A percentile compares a stretch with the other conserved stretches of the same genome.
Conservation (phyloP, 2,329 filamentous ascomycete species). For the Bipolaris cookei region DNA sequence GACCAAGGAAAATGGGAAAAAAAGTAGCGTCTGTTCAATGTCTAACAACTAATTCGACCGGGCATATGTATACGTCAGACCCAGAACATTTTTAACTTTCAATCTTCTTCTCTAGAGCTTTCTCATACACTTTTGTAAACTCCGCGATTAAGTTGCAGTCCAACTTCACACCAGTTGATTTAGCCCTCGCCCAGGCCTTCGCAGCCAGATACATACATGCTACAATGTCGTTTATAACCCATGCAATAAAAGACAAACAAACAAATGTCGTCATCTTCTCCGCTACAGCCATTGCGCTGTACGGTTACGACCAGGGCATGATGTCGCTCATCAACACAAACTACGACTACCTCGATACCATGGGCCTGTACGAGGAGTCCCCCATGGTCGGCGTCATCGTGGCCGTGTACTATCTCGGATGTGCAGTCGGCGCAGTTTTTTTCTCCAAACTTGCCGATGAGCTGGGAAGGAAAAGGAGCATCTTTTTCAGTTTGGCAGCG, state of each 20-base stretch:
- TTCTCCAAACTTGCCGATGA: slow-evolving; percentile 63
- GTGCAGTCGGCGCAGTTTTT: slow-evolving; percentile 62
- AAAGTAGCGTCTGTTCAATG: slow-evolving; percentile 6
- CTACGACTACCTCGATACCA: slow-evolving; percentile 61
- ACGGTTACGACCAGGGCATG: slow-evolving; percentile 60
- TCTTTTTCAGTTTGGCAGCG: slow-evolving; percentile 62
- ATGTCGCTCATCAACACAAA: slow-evolving; percentile 63
- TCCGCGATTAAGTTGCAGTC: too few species aligned
- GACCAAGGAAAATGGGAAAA: slow-evolving; percentile 19
- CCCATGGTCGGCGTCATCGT: slow-evolving; percentile 66
- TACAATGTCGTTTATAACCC: slow-evolving; percentile 12
- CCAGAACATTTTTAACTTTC: not conserved
- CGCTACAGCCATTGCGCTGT: slow-evolving; percentile 61
- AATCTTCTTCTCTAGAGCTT: not conserved
- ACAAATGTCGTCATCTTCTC: slow-evolving; percentile 61
- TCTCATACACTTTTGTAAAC: not conserved
- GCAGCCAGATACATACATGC: not conserved
- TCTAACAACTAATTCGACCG: not conserved
- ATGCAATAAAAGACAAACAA: slow-evolving; percentile 48
- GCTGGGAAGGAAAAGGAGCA: slow-evolving; percentile 61
- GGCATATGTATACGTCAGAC: slow-evolving; percentile 4
- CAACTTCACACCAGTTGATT: too few species aligned
- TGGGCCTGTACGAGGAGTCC: slow-evolving; percentile 60
- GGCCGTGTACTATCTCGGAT: slow-evolving; percentile 68
- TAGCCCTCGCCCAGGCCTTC: not conserved